Conservation (phyloP, 192 early-diverging fungal genomes). For the Rhizoclosmatium sp. region DNA sequence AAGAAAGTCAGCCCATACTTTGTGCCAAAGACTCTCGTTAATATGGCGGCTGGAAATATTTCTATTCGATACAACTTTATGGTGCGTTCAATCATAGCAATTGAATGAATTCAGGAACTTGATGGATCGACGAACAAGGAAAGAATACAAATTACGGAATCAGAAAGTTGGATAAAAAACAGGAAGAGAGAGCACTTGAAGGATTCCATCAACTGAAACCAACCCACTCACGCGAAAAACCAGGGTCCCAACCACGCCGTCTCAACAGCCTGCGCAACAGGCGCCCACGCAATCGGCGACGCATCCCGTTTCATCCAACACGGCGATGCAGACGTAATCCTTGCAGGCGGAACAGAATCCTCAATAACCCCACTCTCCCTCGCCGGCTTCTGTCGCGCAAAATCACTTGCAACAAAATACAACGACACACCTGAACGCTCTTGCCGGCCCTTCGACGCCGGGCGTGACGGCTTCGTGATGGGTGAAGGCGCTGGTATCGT, state of each 20-base stretch:
- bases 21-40: conserved; percentile 88
- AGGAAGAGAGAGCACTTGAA: neutral
- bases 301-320: conserved; percentile 91
- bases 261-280: conserved; percentile 95
- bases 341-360: conserved; percentile 91
- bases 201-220: neutral
- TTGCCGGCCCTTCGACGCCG: conserved; percentile 89
- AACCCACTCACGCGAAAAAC: neutral
- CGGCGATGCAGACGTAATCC: conserved; percentile 95
- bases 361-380: conserved; percentile 84
- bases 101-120: no score
- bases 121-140: no score
- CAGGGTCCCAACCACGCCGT: conserved; percentile 92
- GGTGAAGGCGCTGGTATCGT: conserved; percentile 90
- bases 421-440: conserved; percentile 82
- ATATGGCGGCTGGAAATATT: conserved; percentile 95
- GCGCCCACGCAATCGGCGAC: conserved; percentile 94
- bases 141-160: no score
- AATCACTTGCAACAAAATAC: conserved; percentile 81
- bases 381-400: conserved; percentile 87
- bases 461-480: conserved; percentile 92
- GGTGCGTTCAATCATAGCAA: conserved; percentile 38
- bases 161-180: neutral
- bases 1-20: conserved; percentile 89
- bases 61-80: conserved; percentile 85